Evolutionary conservation across 192 early-diverging fungal species (phyloP).

Genomic region (Coemansia sp.): DNA sequence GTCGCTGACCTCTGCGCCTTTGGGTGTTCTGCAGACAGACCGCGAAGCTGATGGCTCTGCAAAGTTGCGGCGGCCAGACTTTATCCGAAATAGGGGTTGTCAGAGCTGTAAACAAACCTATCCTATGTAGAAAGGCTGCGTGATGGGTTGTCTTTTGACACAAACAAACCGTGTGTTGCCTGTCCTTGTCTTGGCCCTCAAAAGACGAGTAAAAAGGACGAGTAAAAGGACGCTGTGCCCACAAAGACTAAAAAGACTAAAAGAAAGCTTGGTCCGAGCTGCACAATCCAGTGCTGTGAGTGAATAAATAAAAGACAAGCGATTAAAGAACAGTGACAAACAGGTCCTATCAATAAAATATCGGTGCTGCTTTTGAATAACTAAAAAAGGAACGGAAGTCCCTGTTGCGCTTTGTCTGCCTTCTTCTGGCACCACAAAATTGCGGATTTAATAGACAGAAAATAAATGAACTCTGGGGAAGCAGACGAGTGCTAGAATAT

Average conservation of each 20-base stretch:
- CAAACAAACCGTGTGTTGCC: background rate
- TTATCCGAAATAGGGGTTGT: background rate
- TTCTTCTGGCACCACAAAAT: background rate
- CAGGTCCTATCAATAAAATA: too few species aligned
- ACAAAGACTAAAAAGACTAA: background rate
- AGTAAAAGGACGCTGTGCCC: too few species aligned
- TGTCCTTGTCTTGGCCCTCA: background rate
- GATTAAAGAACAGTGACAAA: too few species aligned
- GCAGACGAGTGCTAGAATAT: background rate
- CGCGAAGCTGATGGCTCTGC: background rate
- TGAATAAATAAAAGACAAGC: too few species aligned
- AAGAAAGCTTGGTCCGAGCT: background rate
- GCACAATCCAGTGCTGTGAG: too few species aligned
- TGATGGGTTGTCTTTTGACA: background rate
- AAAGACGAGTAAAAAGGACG: background rate
- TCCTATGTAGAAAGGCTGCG: background rate
- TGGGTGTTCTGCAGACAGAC: constrained; percentile 4
- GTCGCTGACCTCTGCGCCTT: constrained; percentile 3
- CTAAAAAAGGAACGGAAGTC: background rate
- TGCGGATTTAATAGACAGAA: background rate
- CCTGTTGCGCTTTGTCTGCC: too few species aligned
- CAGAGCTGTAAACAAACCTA: background rate
- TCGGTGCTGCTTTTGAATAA: constrained; percentile 2
- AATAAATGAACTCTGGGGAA: constrained; percentile 8
- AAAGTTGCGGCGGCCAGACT: background rate